Evolutionary conservation across 106 monocot species (phyloP).

Genomic region (Dendrobium nobile): DNA sequence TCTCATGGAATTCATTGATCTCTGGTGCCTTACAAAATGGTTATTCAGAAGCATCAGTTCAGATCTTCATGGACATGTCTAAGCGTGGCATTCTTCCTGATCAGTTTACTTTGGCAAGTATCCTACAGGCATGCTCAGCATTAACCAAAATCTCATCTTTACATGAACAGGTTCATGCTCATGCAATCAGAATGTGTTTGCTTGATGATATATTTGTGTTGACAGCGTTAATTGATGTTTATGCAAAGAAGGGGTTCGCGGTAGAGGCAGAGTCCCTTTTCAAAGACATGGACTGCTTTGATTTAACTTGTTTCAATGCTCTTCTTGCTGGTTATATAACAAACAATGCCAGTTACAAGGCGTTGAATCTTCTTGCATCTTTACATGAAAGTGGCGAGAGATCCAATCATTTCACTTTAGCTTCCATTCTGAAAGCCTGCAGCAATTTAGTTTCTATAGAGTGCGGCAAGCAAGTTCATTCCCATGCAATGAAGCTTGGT

Average conservation of each 20-base stretch:
- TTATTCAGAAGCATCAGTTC: slow-evolving; percentile 26
- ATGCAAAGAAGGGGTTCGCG: slow-evolving; percentile 43
- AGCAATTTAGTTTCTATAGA: slow-evolving; percentile 27
- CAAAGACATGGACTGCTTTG: slow-evolving; percentile 28
- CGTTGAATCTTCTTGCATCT: slow-evolving; percentile 34
- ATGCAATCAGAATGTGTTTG: slow-evolving; percentile 33
- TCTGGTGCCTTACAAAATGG: slow-evolving; percentile 31
- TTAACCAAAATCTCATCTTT: slow-evolving; percentile 5
- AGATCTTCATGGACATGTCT: slow-evolving; percentile 37
- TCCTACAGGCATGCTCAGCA: slow-evolving; percentile 38
- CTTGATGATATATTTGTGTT: slow-evolving; percentile 39
- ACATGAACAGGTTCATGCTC: slow-evolving; percentile 40
- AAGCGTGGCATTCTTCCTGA: slow-evolving; percentile 34
- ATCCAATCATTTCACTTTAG: slow-evolving; percentile 38
- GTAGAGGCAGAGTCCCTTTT: slow-evolving; percentile 36
- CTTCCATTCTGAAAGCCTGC: slow-evolving; percentile 64
- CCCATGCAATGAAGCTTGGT: slow-evolving; percentile 43
- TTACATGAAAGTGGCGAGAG: slow-evolving; percentile 20
- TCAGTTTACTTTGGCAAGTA: slow-evolving; percentile 50
- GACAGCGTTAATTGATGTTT: slow-evolving; percentile 57
- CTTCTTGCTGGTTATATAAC: slow-evolving; percentile 48
- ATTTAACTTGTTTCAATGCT: slow-evolving; percentile 58
- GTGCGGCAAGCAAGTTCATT: slow-evolving; percentile 58
- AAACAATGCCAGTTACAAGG: slow-evolving; percentile 15
- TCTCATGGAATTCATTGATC: slow-evolving; percentile 80